phyloP scores from a whole-genome alignment of 2,329 filamentous ascomycete species.

The Neofusicoccum ribis region DNA sequence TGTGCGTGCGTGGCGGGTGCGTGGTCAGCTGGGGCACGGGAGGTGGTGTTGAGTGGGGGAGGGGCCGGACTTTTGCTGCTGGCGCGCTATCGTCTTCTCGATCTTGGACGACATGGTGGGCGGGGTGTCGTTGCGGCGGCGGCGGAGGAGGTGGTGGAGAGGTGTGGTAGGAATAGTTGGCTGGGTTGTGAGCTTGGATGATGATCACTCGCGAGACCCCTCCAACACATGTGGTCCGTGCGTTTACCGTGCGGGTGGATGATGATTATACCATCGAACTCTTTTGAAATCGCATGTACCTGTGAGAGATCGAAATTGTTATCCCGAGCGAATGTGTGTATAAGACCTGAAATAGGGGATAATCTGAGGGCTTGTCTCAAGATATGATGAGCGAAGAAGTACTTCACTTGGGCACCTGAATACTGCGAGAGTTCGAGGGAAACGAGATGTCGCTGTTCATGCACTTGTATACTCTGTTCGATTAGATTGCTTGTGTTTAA shows the following conservation, averaged over 20 bases:
- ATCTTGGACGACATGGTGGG: conserved; percentile 52
- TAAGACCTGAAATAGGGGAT: no score
- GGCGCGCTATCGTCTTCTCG: conserved; percentile 69
- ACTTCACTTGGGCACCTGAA: no score
- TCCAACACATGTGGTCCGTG: not conserved
- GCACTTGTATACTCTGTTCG: no score
- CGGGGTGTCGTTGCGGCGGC: not conserved
- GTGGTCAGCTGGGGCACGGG: conserved; percentile 20
- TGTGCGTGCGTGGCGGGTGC: conserved; percentile 35
- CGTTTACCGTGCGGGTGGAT: not conserved
- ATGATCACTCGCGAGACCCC: not conserved
- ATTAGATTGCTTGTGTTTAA: no score
- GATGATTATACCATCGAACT: not conserved
- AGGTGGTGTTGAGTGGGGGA: not conserved
- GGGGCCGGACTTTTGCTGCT: conserved; percentile 68
- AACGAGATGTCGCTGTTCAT: no score
- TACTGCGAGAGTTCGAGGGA: no score
- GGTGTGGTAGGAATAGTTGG: not conserved
- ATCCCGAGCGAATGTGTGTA: no score
- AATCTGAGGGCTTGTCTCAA: no score
- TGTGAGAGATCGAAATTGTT: no score
- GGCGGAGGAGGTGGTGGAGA: not conserved
- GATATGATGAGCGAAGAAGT: no score
- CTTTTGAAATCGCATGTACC: not conserved
- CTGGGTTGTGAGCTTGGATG: not conserved